phyloP scores from a whole-genome alignment of 2,329 filamentous ascomycete species.

The Fusarium phyllophilum region DNA sequence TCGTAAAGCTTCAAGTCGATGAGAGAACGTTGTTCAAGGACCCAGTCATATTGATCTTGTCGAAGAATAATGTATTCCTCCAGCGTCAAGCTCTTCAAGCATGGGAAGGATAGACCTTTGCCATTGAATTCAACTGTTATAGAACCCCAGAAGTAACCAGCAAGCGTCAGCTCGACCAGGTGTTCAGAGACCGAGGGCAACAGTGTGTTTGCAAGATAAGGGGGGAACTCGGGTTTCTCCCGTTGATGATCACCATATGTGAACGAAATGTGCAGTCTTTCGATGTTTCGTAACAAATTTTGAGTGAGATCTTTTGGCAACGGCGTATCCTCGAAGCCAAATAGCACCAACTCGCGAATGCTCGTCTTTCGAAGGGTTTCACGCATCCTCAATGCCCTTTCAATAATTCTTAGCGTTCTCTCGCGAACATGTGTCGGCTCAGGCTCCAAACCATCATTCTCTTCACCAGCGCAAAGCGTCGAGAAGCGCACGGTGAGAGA shows the following conservation, averaged over 20 bases:
- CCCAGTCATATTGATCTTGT: slow-evolving; percentile 42
- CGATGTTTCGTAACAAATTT: slow-evolving; percentile 18
- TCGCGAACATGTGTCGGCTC: too few relatives aligned
- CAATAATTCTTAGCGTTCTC: too few relatives aligned
- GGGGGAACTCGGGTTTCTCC: background rate
- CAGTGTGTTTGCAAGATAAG: slow-evolving; percentile 25
- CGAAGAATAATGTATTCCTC: slow-evolving; percentile 19
- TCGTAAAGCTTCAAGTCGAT: slow-evolving; percentile 4
- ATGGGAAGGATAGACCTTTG: slow-evolving; percentile 29
- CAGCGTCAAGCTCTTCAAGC: slow-evolving; percentile 30
- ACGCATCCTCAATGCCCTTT: too few relatives aligned
- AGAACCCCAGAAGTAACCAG: slow-evolving; percentile 30
- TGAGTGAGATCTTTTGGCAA: slow-evolving; percentile 13
- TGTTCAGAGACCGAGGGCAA: slow-evolving; percentile 24
- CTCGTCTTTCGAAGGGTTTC: too few relatives aligned
- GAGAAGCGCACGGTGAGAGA: background rate
- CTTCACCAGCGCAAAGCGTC: too few relatives aligned
- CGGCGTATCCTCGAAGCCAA: slow-evolving; percentile 32
- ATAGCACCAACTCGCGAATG: slow-evolving; percentile 30
- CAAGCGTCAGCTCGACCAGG: slow-evolving; percentile 36
- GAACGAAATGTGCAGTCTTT: slow-evolving; percentile 25
- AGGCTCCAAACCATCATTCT: too few relatives aligned
- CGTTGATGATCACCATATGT: background rate
- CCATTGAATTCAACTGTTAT: slow-evolving; percentile 36
- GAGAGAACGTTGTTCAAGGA: slow-evolving; percentile 23